These are phyloP conservation scores for Lentinula novae-zelandiae DNA, from an alignment of 1,284 basidiomycete species.

Conservation along the genomic window DNA sequence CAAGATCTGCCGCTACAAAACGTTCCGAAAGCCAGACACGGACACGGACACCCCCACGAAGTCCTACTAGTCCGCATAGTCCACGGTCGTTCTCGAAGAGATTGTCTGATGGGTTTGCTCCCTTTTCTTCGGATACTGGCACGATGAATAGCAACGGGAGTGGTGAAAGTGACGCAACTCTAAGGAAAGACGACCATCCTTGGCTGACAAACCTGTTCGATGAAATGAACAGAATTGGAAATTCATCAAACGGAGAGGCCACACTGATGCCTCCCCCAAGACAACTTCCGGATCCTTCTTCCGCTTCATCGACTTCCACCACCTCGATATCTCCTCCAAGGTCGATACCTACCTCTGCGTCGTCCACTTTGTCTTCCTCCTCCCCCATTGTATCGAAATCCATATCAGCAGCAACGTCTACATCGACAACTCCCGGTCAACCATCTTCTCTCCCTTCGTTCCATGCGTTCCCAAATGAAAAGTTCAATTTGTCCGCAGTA, in stretches of 20 bases:
- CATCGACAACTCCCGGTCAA: constrained; percentile 1
- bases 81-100: constrained; percentile 20
- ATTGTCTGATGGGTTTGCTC: constrained; percentile 13
- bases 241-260: neutral
- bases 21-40: constrained; percentile 13
- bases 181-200: constrained; percentile 33
- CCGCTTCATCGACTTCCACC: neutral
- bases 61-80: constrained; percentile 51
- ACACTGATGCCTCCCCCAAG: constrained; percentile 11
- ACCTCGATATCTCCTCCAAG: neutral
- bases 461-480: constrained; percentile 7
- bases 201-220: constrained; percentile 29
- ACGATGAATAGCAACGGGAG: constrained; percentile 10
- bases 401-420: neutral
- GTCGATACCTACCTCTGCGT: constrained; percentile 2
- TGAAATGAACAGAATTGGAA: neutral
- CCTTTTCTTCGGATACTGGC: neutral
- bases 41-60: constrained; percentile 48
- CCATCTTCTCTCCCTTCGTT: constrained; percentile 5
- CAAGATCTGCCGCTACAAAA: neutral
- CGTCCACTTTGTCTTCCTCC: neutral
- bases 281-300: neutral
- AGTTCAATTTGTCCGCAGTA: constrained; percentile 16
- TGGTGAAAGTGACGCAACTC: constrained; percentile 30
- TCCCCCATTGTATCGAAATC: neutral